phyloP scores from a whole-genome alignment of 1,139 yeast genomes.

The Protomyces macrosporus region DNA sequence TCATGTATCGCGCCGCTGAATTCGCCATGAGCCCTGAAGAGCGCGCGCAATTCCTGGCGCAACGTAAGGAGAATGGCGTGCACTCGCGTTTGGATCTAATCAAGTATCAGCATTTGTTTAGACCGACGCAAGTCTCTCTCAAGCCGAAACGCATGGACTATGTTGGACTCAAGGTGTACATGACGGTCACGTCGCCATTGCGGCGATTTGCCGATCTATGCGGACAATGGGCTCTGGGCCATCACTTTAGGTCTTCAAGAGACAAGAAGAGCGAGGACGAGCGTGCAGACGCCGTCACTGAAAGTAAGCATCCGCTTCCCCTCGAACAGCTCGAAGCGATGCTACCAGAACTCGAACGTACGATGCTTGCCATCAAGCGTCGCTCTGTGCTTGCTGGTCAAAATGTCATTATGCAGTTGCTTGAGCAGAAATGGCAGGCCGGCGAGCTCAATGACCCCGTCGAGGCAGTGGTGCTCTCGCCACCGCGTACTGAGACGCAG shows the following conservation, averaged over 20 bases:
- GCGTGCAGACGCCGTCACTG: neutral
- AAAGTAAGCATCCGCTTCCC: neutral
- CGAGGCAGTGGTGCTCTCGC: neutral
- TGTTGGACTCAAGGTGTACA: conserved; percentile 44
- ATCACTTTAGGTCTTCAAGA: neutral
- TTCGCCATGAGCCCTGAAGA: neutral
- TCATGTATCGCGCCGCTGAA: conserved; percentile 53
- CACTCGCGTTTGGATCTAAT: neutral
- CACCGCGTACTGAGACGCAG: neutral
- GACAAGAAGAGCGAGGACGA: neutral
- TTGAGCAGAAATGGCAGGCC: neutral
- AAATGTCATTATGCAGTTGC: neutral
- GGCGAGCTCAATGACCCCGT: neutral
- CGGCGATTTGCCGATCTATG: conserved; percentile 79
- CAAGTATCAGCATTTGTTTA: neutral
- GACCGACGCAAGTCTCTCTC: neutral
- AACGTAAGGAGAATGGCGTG: conserved; percentile 2
- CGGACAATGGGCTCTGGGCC: conserved; percentile 53
- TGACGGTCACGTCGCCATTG: conserved; percentile 83
- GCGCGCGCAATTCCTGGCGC: neutral
- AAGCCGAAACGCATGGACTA: conserved; percentile 24
- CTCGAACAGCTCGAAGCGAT: neutral
- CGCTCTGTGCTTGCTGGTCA: neutral
- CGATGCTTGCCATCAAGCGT: neutral
- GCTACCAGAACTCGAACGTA: neutral